These are phyloP conservation scores for Tuber calosporum DNA, from an alignment of 495 filamentous ascomycete species.

Conservation along the genomic window DNA sequence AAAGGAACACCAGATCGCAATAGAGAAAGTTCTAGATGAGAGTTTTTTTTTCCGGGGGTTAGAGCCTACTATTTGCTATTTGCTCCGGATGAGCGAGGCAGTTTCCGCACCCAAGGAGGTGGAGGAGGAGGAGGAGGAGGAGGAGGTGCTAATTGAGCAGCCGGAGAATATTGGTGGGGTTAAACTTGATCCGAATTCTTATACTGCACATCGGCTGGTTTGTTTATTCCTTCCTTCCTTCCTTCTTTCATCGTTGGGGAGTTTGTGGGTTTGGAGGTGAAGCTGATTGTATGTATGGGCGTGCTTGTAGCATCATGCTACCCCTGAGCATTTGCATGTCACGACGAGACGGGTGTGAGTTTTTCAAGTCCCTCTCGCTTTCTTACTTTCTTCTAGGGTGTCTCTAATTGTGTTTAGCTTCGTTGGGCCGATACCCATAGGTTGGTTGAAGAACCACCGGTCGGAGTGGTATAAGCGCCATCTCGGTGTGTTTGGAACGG, in stretches of 20 bases:
- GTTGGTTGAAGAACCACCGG: slow-evolving; percentile 39
- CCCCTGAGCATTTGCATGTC: slow-evolving; percentile 36
- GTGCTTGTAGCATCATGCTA: slow-evolving; percentile 35
- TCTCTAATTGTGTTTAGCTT: slow-evolving; percentile 27
- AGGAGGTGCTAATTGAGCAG: slow-evolving; percentile 13
- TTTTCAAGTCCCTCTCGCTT: background rate
- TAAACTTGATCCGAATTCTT: slow-evolving; percentile 34
- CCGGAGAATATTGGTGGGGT: slow-evolving; percentile 3
- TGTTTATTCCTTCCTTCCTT: background rate
- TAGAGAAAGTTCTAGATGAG: slow-evolving; percentile 2
- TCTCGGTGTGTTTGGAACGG: slow-evolving; percentile 31
- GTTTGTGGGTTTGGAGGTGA: background rate
- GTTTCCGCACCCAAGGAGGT: slow-evolving; percentile 8
- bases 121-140: slow-evolving; percentile 21
- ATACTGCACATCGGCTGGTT: slow-evolving; percentile 40
- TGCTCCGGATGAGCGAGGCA: slow-evolving; percentile 17
- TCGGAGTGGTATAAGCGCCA: slow-evolving; percentile 40
- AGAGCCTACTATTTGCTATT: slow-evolving; percentile 10
- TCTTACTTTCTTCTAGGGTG: background rate
- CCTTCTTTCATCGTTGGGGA: background rate
- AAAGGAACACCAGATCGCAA: background rate
- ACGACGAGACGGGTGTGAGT: slow-evolving; percentile 39
- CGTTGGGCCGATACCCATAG: slow-evolving; percentile 38
- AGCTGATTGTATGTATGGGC: background rate
- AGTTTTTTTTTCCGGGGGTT: slow-evolving; percentile 20